Base-by-base conservation (phyloP, 2,329 filamentous ascomycete genomes). In the Rhytidhysteron rufulum region DNA sequence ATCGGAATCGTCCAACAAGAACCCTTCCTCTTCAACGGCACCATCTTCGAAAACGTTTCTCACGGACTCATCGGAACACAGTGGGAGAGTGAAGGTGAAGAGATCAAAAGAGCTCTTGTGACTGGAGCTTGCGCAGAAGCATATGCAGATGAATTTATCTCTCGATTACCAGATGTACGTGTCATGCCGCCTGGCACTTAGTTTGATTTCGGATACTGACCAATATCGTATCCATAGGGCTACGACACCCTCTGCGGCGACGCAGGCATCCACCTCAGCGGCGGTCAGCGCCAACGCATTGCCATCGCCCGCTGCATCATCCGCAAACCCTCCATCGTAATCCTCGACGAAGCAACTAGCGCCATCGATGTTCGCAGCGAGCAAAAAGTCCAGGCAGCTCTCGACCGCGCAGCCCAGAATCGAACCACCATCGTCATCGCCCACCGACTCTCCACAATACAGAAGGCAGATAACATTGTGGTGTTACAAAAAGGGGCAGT, bases 21-120 rank as follows among this genome's bases (percentile, higher is more conserved):
- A 24, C 45, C 45, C 3, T 43, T 47, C 24, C 25, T 48, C n/a
- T 48, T 48, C 37, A 47, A 47, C 20, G 41, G 33, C 16, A 48
- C 40, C 21, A 47, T 48, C 21, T 47, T 31, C 31, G 33, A 43
- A 15, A 48, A 48, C 18, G 93, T 95, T 54, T 75, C 77, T n/a
- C 81, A 91, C 49, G 89, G 89, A 42, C 73, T 95, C 8, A 87
- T 94, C 48, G 89, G 89, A 35, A 91, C 88, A 4, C 70, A 75
- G 38, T 78, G 80, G 50, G 61, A 67, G 39, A 48, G 47, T 4
- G 54, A 64, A 35, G 46, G 81, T 7, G 68, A 74, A 34, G 43
- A 62, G 2, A 54, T 64, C 2, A 67, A 85, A 2, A 66, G 79
- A 3, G 65, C 75, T 9, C 63, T 84, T 16, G 55, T 68, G 7